Evolutionary conservation across 352 stramenopile species (phyloP).

Genomic region (Globisporangium recalcitrans): DNA sequence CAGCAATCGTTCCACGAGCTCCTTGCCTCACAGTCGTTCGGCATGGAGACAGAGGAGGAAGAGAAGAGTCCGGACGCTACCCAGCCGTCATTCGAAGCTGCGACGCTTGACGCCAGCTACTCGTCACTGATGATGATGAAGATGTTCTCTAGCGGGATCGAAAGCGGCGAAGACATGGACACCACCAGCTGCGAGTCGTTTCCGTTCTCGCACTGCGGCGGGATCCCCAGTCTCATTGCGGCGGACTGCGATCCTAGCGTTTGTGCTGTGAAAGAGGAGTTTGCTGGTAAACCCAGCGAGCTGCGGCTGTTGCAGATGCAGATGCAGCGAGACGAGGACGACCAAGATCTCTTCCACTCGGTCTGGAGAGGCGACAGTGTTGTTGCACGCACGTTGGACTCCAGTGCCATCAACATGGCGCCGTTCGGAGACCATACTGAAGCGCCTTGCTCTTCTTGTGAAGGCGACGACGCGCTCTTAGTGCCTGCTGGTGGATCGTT

Average conservation of each 20-base stretch:
- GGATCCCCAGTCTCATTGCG: neutral
- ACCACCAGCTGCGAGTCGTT: neutral
- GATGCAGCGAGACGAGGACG: neutral
- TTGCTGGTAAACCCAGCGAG: neutral
- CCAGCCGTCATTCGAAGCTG: neutral
- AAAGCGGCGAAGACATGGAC: neutral
- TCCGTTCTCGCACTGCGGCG: neutral
- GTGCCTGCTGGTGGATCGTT: neutral
- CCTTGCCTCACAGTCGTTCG: neutral
- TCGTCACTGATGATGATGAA: neutral
- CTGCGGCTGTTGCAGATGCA: neutral
- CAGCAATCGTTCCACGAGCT: constrained; percentile 1
- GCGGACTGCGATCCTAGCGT: neutral
- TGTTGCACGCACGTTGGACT: neutral
- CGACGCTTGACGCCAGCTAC: neutral
- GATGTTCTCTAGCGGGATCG: neutral
- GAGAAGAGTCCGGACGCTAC: neutral
- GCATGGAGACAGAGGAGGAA: neutral
- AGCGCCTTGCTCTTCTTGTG: neutral
- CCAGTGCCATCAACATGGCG: neutral
- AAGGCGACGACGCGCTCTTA: neutral
- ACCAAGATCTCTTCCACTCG: neutral
- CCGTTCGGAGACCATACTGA: neutral
- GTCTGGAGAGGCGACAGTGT: constrained; percentile 4
- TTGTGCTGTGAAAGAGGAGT: neutral